These are phyloP conservation scores for Leavenworthia alabamica DNA, from an alignment of 345 rosid species.

Conservation along the genomic window DNA sequence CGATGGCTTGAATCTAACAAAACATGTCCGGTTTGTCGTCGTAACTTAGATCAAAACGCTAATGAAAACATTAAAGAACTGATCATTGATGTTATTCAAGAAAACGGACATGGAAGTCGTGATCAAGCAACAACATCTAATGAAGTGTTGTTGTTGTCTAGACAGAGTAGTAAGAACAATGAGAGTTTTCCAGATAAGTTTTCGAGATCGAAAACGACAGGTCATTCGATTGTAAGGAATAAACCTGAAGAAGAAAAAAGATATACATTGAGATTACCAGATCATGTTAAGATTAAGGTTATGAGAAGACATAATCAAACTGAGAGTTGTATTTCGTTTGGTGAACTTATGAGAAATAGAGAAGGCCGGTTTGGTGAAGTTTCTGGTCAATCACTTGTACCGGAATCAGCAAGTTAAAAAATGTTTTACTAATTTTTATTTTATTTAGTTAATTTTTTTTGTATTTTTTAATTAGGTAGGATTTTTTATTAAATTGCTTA, in stretches of 20 bases:
- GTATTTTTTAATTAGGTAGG: neutral
- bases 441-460: neutral
- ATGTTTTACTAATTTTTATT: neutral
- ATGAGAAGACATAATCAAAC: slow-evolving; percentile 35
- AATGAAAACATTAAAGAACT: slow-evolving; percentile 28
- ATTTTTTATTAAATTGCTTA: too few relatives aligned
- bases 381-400: slow-evolving; percentile 30
- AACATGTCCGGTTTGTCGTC: slow-evolving; percentile 84
- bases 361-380: slow-evolving; percentile 27
- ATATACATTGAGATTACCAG: slow-evolving; percentile 50
- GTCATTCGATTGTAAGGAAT: slow-evolving; percentile 52
- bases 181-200: slow-evolving; percentile 31
- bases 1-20: slow-evolving; percentile 68
- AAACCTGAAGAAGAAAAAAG: slow-evolving; percentile 39
- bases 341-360: slow-evolving; percentile 37
- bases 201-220: slow-evolving; percentile 64
- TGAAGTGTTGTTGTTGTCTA: neutral
- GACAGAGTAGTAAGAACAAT: slow-evolving; percentile 17
- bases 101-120: slow-evolving; percentile 8
- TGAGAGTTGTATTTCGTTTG: slow-evolving; percentile 57
- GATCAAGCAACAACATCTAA: slow-evolving; percentile 1
- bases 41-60: slow-evolving; percentile 45
- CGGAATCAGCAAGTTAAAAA: slow-evolving; percentile 5
- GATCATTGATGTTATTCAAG: slow-evolving; percentile 43
- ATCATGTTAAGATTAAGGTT: slow-evolving; percentile 45